A percentile compares a stretch with the other conserved stretches of the same genome.
Evolutionary conservation across 257 asterid species (phyloP).

Genomic region (Solanum pennellii): DNA sequence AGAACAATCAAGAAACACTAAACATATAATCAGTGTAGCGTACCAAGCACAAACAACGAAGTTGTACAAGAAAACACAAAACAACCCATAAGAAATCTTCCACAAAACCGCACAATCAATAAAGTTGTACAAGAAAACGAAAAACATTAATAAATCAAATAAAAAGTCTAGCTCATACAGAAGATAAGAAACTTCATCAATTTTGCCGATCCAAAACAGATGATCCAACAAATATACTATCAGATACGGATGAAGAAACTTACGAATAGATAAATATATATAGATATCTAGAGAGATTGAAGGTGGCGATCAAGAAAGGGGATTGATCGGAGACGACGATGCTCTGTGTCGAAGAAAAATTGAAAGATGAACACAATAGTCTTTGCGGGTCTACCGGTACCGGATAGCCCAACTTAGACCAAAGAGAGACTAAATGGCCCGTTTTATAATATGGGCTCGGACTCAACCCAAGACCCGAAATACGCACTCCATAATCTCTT

Average conservation of each 20-base stretch:
- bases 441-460: not conserved
- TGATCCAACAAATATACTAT: not conserved
- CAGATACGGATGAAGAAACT: not conserved
- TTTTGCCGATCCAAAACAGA: not conserved
- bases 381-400: constrained; percentile 2
- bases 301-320: not conserved
- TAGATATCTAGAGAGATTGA: not conserved
- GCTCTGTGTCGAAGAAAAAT: not conserved
- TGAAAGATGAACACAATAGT: not conserved
- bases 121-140: not conserved
- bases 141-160: not conserved
- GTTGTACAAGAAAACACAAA: not conserved
- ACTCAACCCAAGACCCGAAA: not conserved
- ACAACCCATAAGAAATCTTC: not conserved
- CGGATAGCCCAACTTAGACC: constrained; percentile 7
- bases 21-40: not conserved
- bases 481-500: not conserved
- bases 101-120: not conserved
- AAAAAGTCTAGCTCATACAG: not conserved
- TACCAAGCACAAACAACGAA: not conserved
- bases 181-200: not conserved
- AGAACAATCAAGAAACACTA: not conserved
- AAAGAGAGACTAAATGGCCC: not conserved
- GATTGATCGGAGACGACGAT: constrained; percentile 10
- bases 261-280: not conserved